Base-by-base conservation (phyloP, 2,329 filamentous ascomycete genomes). In the Hypoxylon sp. region DNA sequence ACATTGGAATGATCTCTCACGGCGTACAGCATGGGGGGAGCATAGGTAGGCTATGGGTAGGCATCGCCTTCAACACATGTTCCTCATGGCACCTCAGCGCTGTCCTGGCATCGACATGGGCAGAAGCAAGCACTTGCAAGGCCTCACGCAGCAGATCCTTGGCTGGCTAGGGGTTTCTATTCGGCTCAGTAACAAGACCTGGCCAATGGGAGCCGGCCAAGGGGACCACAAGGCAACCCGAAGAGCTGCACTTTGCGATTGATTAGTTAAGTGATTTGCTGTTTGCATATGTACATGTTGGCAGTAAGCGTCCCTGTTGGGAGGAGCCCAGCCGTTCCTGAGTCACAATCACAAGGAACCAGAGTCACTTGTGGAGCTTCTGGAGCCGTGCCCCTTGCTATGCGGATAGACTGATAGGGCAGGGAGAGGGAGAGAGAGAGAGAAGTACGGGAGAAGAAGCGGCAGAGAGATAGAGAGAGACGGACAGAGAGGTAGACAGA, bases 201-300 rank as follows among this genome's bases (percentile, higher is more conserved):
- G 48, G 20, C 62, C 62, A 62, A 64, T 64, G 52, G 48, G 29
- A 57, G 31, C 17, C 24, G 11, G 15, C 29, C 9, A 48, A 55
- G 43, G 21, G 48, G 50, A 46, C 59, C 60, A 65, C 60, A 63
- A 58, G 59, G 59, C 60, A 60, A 52, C 53, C 59, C 29, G 51
- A 59, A 18, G 31, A 54, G 55, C 55, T 64, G 61, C 62, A 62
- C 49, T 62, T 59, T 26, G 49, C 33, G 58, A 62, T 62, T 59
- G 62, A 55, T 64, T 55, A 62, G 58, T 64, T 57, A 64, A 62
- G 50, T 64, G 62, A 64, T 64, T 57, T 64, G 46, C 62, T 59
- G 62, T 51, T 52, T 64, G 62, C 62, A 59, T 64, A 53, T 33
- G 31, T 53, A 58, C 56, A 53, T 48, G 45, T 48, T 60, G 53